phyloP scores from a whole-genome alignment of 2,329 filamentous ascomycete species.

The Fusarium chlamydosporum region DNA sequence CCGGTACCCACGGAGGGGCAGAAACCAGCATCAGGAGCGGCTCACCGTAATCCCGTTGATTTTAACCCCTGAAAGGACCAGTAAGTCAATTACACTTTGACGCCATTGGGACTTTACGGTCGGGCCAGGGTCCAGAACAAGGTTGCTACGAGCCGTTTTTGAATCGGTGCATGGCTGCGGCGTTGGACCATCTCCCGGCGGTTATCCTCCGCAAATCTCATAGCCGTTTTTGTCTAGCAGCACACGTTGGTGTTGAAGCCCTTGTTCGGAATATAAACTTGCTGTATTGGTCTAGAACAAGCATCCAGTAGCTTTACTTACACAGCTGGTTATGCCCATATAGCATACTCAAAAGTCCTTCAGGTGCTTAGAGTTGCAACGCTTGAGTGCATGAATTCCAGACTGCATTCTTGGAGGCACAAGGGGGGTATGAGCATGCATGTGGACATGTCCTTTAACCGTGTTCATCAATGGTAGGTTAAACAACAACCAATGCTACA shows the following conservation, averaged over 20 bases:
- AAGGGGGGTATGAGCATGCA: conserved; percentile 11
- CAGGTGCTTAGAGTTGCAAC: background rate
- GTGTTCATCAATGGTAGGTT: background rate
- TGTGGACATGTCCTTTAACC: background rate
- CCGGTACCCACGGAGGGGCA: conserved; percentile 35
- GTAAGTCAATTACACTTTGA: conserved; percentile 20
- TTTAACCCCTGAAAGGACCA: conserved; percentile 23
- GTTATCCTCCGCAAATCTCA: conserved; percentile 24
- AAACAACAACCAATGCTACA: conserved; percentile 9
- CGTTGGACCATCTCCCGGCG: conserved; percentile 17
- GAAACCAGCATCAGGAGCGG: conserved; percentile 18
- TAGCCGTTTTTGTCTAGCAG: background rate
- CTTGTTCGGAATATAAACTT: background rate
- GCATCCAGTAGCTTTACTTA: background rate
- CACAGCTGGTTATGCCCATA: background rate
- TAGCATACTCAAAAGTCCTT: background rate
- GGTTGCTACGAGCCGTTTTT: conserved; percentile 2
- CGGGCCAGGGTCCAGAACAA: conserved; percentile 7
- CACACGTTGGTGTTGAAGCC: background rate
- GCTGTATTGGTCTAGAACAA: background rate
- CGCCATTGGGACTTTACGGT: conserved; percentile 15
- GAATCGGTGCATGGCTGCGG: conserved; percentile 7
- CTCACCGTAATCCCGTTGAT: conserved; percentile 35
- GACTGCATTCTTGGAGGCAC: conserved; percentile 1
- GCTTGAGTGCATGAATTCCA: background rate